Conservation (phyloP, 2,329 filamentous ascomycete genomes). For the Fonsecaea multimorphosa region DNA sequence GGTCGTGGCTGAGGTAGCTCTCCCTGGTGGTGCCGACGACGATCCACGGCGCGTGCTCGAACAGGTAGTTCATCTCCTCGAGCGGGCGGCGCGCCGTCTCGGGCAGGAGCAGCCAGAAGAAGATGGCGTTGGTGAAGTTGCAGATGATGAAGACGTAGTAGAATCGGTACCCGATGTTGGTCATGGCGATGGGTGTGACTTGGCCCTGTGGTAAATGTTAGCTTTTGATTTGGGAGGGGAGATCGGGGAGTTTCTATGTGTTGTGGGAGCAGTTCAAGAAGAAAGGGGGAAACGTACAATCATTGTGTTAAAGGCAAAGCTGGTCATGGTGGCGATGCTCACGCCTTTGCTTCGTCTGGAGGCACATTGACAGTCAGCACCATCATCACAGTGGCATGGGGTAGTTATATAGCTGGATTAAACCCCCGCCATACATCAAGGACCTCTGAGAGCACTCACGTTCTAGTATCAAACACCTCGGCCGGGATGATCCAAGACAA, state of each 20-base stretch:
- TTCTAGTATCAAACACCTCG: constrained; percentile 79
- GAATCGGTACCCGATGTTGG: constrained; percentile 60
- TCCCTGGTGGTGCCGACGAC: constrained; percentile 63
- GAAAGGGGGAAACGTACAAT: constrained; percentile 53
- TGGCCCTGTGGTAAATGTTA: constrained; percentile 51
- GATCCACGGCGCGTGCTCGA: constrained; percentile 69
- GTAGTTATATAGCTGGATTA: too few relatives aligned
- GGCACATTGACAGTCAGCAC: neutral
- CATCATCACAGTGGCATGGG: neutral
- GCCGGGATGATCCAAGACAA: constrained; percentile 64
- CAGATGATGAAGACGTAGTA: constrained; percentile 70
- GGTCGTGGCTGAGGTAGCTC: constrained; percentile 61
- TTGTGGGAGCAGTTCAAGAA: neutral
- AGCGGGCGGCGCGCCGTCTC: constrained; percentile 64
- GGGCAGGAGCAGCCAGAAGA: constrained; percentile 71
- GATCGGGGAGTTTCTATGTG: too few relatives aligned
- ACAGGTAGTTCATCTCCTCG: constrained; percentile 72
- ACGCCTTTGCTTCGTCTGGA: constrained; percentile 69
- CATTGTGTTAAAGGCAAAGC: constrained; percentile 78
- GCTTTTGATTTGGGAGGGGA: neutral
- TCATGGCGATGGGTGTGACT: constrained; percentile 67
- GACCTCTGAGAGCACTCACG: constrained; percentile 44
- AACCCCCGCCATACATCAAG: too few relatives aligned
- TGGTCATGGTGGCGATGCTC: constrained; percentile 73
- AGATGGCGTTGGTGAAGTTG: constrained; percentile 71